These are phyloP conservation scores for Ceriops tagal DNA, from an alignment of 345 rosid genomes.

Conservation along the genomic window DNA sequence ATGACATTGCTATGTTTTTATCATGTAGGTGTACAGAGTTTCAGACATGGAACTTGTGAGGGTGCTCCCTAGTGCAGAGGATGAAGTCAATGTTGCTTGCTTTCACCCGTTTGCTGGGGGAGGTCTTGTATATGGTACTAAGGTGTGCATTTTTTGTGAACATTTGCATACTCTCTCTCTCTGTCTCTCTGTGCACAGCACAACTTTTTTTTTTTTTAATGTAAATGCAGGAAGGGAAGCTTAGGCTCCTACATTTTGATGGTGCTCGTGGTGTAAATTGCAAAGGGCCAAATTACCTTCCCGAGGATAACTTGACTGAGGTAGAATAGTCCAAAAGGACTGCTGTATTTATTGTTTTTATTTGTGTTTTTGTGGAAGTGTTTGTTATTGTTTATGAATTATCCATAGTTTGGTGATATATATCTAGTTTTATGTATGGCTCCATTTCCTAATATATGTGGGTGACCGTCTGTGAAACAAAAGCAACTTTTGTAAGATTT, in stretches of 20 bases:
- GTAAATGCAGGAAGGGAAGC: constrained; percentile 73
- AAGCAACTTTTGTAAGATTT: too few relatives aligned
- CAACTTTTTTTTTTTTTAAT: background rate
- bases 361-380: background rate
- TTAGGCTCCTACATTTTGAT: constrained; percentile 61
- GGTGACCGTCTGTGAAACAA: too few relatives aligned
- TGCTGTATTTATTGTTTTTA: background rate
- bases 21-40: constrained; percentile 66
- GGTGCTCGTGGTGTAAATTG: constrained; percentile 36
- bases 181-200: background rate
- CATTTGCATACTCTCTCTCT: background rate
- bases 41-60: constrained; percentile 84
- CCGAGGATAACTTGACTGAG: constrained; percentile 55
- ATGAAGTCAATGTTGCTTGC: constrained; percentile 89
- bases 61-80: constrained; percentile 84
- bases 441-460: too few relatives aligned
- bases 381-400: background rate
- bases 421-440: too few relatives aligned
- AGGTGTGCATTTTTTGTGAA: constrained; percentile 33
- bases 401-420: background rate
- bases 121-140: constrained; percentile 90
- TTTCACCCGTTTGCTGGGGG: constrained; percentile 85
- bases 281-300: constrained; percentile 40
- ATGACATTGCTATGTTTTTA: background rate
- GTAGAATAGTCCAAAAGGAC: constrained; percentile 40